These are phyloP conservation scores for Artemisia annua DNA, from an alignment of 129 eudicot species.

Conservation along the genomic window DNA sequence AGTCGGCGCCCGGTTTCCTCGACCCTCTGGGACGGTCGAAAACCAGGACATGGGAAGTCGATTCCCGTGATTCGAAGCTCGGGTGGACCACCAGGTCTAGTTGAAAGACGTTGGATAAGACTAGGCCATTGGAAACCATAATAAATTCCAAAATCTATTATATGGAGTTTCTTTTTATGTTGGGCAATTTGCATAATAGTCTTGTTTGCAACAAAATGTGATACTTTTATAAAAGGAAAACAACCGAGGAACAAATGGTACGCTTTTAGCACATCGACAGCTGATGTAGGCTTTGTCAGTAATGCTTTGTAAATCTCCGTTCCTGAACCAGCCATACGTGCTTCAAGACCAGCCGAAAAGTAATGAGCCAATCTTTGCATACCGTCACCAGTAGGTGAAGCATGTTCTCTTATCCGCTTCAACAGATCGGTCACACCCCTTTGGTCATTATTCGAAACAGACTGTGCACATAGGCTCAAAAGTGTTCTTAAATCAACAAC, in stretches of 20 bases:
- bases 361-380: conserved; percentile 85
- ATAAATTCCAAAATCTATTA: conserved; percentile 68
- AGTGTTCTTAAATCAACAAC: conserved; percentile 69
- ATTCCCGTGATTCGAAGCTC: conserved; percentile 74
- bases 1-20: conserved; percentile 78
- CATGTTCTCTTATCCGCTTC: conserved; percentile 60
- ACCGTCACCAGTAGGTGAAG: conserved; percentile 80
- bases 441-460: conserved; percentile 59
- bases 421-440: conserved; percentile 57
- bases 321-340: conserved; percentile 84
- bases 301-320: conserved; percentile 56
- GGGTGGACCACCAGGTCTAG: conserved; percentile 71
- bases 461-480: conserved; percentile 75
- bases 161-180: conserved; percentile 55
- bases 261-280: conserved; percentile 70
- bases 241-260: conserved; percentile 57
- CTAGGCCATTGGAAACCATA: conserved; percentile 90
- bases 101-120: conserved; percentile 58
- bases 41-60: conserved; percentile 77
- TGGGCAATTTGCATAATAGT: conserved; percentile 53
- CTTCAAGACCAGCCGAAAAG: conserved; percentile 75
- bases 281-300: conserved; percentile 47
- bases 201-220: conserved; percentile 60
- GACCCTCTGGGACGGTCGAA: conserved; percentile 69
- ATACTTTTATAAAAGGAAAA: conserved; percentile 60